phyloP scores from a whole-genome alignment of 2,329 filamentous ascomycete species.

The Neoscytalidium dimidiatum region DNA sequence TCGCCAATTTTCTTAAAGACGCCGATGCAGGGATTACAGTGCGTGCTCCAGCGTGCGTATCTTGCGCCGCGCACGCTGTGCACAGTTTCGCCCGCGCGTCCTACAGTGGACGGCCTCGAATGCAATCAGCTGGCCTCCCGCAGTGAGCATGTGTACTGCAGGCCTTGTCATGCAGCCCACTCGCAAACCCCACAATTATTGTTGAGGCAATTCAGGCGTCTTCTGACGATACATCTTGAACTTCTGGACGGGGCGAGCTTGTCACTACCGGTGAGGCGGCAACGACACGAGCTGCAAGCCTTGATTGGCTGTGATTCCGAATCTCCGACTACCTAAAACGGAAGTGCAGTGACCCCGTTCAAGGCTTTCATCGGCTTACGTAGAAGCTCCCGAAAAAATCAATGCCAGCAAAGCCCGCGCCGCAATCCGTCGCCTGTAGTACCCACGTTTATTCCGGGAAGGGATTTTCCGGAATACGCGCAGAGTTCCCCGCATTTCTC shows the following conservation, averaged over 20 bases:
- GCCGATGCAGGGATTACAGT: too few species aligned
- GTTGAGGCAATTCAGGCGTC: background rate
- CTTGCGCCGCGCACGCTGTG: background rate
- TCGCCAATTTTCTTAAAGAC: background rate
- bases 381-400: background rate
- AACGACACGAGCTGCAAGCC: background rate
- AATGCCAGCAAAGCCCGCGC: background rate
- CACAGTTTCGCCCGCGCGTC: background rate
- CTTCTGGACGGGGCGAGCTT: too few species aligned
- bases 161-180: background rate
- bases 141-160: background rate
- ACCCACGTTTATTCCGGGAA: background rate
- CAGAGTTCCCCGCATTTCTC: conserved; percentile 9
- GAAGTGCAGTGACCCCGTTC: background rate
- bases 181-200: background rate
- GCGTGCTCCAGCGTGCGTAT: background rate
- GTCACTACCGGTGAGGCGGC: background rate
- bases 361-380: background rate
- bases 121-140: background rate
- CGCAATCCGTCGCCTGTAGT: background rate
- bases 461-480: background rate
- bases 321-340: background rate
- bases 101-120: background rate
- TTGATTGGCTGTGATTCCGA: background rate
- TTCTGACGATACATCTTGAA: background rate